Evolutionary conservation across 129 eudicot genomes (phyloP), one percentile per base, ranked within the genome.

Genomic region (Escallonia herrerae): DNA sequence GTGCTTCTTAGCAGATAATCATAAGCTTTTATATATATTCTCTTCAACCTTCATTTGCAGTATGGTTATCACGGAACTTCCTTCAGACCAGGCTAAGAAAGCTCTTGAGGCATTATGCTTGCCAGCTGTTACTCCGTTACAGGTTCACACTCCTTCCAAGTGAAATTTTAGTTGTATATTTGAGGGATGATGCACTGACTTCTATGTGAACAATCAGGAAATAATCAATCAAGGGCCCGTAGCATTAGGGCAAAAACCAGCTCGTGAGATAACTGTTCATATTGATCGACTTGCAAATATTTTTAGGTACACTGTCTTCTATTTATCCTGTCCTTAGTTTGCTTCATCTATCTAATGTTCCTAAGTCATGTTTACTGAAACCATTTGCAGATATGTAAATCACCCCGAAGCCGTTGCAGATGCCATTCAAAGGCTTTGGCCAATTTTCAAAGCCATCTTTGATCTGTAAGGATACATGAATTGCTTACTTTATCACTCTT

Each of bases 221-320:
- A 83, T 89, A 54, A 77, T 86, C 15, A 84, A 86, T 86, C 95
- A 94, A 77, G 99, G 99, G 44, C 93, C 95, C 48, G 44, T 76
- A 63, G 77, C 67, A 44, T 69, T 94, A 79, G 94, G 95, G 65
- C 97, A 94, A 72, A 94, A 76, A 71, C 73, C 84, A 45, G 89
- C 95, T 64, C 97, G 97, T 67, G 99, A 94, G 68, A 79, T 94
- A 64, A 94, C 99, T 33, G 90, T 89, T 82, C 99, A 94, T 77
- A 89, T 94, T 13, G 99, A 94, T 72, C 91, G 99, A 49, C 88
- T 94, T 62, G 95, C 99, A 71, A 83, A 86, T 84, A 94, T 94
- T 14, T 94, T 89, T 72, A 94, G 99, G 97, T 84, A 77, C 37
- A 40, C 48, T 70, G 7, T 15, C 48, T 38, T 13, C 13, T 65